Conservation (phyloP, 768 basidiomycete species). For the Hemileccinum rubropunctum region DNA sequence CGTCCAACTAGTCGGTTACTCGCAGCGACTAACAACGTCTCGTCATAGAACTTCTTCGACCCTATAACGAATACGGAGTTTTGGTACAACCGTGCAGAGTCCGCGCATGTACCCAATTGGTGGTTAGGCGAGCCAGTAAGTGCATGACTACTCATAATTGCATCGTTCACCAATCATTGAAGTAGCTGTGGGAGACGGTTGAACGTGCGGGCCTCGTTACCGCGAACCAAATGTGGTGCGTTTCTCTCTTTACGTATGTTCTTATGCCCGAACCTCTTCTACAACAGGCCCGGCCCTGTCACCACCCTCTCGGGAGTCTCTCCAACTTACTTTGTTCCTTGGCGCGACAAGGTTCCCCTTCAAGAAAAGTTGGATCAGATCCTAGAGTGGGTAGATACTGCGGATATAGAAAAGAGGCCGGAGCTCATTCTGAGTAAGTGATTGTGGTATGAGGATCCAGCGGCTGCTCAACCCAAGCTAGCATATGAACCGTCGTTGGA, state of each 20-base stretch:
- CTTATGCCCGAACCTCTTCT: background rate
- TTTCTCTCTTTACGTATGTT: conserved; percentile 3
- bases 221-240: conserved; percentile 92
- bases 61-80: conserved; percentile 62
- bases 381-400: conserved; percentile 79
- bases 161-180: background rate
- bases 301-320: conserved; percentile 60
- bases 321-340: conserved; percentile 78
- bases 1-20: conserved; percentile 12
- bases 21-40: background rate
- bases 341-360: conserved; percentile 59
- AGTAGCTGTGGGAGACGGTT: conserved; percentile 89
- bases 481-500: conserved; percentile 85
- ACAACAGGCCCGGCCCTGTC: conserved; percentile 77
- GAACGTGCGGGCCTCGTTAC: conserved; percentile 67
- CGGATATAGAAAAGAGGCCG: conserved; percentile 59
- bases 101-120: conserved; percentile 69
- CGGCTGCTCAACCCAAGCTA: conserved; percentile 25
- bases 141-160: conserved; percentile 2
- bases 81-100: conserved; percentile 61
- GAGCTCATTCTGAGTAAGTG: conserved; percentile 70
- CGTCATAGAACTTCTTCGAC: conserved; percentile 80
- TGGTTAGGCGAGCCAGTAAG: conserved; percentile 89
- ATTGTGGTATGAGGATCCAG: background rate
- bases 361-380: conserved; percentile 74